These are phyloP conservation scores for Cercospora zeina DNA, from an alignment of 2,329 filamentous ascomycete genomes.

Conservation along the genomic window DNA sequence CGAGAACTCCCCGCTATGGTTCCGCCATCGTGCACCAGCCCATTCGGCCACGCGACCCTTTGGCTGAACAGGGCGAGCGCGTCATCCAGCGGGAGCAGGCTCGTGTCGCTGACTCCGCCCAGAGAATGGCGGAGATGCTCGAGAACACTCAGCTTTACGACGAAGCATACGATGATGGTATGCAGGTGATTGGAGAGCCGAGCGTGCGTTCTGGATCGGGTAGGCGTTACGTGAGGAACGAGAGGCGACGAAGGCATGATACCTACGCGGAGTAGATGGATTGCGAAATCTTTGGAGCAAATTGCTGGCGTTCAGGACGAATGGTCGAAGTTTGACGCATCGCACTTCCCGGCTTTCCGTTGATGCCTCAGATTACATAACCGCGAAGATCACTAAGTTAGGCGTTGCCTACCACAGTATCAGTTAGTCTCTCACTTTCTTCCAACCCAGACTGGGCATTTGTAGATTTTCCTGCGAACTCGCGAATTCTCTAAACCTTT, in stretches of 20 bases:
- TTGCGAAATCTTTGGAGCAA: too few relatives aligned
- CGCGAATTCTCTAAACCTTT: too few relatives aligned
- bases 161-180: constrained; percentile 11
- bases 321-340: too few relatives aligned
- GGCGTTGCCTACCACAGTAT: too few relatives aligned
- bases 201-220: not conserved
- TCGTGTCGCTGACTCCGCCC: constrained; percentile 4
- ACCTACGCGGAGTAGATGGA: not conserved
- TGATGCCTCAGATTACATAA: too few relatives aligned
- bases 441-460: too few relatives aligned
- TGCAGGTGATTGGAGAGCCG: not conserved
- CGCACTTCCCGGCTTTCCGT: too few relatives aligned
- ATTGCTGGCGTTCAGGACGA: too few relatives aligned
- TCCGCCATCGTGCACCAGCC: constrained; percentile 11
- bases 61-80: constrained; percentile 19
- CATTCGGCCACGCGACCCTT: constrained; percentile 12
- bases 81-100: constrained; percentile 16
- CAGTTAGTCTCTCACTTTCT: too few relatives aligned
- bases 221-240: constrained; percentile 4
- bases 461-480: too few relatives aligned
- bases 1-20: constrained; percentile 20
- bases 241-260: not conserved
- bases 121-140: constrained; percentile 1
- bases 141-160: constrained; percentile 1
- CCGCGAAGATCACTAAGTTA: too few relatives aligned